phyloP scores from a whole-genome alignment of 2,329 filamentous ascomycete genomes.

The Geosmithia flava region DNA sequence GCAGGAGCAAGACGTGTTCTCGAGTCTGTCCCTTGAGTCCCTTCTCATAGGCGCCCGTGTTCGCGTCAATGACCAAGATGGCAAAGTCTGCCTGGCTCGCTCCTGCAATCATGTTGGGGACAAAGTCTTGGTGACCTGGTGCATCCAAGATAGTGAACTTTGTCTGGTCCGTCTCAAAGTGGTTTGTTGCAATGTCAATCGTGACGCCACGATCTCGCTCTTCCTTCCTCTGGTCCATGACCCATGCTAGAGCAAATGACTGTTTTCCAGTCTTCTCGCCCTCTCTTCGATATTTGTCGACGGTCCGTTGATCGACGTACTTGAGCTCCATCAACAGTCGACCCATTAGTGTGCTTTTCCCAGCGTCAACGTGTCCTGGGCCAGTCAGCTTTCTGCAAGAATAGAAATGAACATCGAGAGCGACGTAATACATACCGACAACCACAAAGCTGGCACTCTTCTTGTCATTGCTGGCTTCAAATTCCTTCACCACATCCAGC shows the following conservation, averaged over 20 bases:
- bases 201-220: conserved; percentile 86
- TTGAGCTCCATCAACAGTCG: conserved; percentile 82
- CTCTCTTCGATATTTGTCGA: conserved; percentile 80
- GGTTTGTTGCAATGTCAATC: conserved; percentile 90
- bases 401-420: background rate
- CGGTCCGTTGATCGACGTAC: conserved; percentile 74
- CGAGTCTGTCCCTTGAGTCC: conserved; percentile 88
- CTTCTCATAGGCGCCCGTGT: conserved; percentile 83
- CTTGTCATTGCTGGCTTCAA: conserved; percentile 62
- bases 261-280: conserved; percentile 87
- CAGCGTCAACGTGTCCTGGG: conserved; percentile 86
- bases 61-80: conserved; percentile 84
- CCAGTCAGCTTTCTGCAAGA: background rate
- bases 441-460: conserved; percentile 84
- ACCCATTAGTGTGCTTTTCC: conserved; percentile 96
- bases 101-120: conserved; percentile 98
- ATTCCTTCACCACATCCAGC: conserved; percentile 73
- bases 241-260: conserved; percentile 94
- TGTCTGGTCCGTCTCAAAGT: conserved; percentile 81
- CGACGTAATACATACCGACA: conserved; percentile 50
- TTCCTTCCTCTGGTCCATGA: conserved; percentile 83
- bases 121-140: conserved; percentile 88
- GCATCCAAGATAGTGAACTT: conserved; percentile 91
- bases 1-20: conserved; percentile 80
- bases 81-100: conserved; percentile 94